A percentile compares a stretch with the other conserved stretches of the same genome.
Evolutionary conservation across 2,329 filamentous ascomycete species (phyloP).

Genomic region (Diaporthe vaccinii): DNA sequence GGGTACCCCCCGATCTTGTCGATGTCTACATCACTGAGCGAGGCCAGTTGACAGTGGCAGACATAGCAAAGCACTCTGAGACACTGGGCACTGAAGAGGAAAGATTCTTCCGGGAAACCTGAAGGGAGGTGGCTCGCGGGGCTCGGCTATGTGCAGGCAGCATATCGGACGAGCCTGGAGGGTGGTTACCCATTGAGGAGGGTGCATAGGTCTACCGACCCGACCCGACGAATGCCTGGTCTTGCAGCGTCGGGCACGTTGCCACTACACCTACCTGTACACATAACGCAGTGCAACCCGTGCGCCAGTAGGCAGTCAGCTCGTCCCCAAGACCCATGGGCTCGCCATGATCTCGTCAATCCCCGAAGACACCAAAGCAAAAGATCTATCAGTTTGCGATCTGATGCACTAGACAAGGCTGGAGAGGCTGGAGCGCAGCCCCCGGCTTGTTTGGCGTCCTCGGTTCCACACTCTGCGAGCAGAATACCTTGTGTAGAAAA

Average conservation of each 20-base stretch:
- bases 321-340: neutral
- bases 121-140: conserved; percentile 6
- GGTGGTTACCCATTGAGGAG: neutral
- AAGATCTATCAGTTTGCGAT: conserved; percentile 38
- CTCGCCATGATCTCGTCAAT: conserved; percentile 17
- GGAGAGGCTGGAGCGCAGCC: neutral
- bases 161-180: conserved; percentile 1
- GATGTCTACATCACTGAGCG: conserved; percentile 69
- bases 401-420: conserved; percentile 35
- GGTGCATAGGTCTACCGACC: conserved; percentile 8
- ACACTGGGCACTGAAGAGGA: conserved; percentile 53
- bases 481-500: conserved; percentile 30
- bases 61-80: conserved; percentile 57
- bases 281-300: neutral
- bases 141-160: conserved; percentile 18
- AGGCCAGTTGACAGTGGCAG: conserved; percentile 56
- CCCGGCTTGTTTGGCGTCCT: conserved; percentile 21
- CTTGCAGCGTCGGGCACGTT: neutral
- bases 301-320: neutral
- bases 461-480: conserved; percentile 33
- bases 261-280: neutral
- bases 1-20: conserved; percentile 65
- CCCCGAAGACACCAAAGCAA: conserved; percentile 8
- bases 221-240: conserved; percentile 9
- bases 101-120: conserved; percentile 59